Evolutionary conservation across 1,284 basidiomycete genomes (phyloP).

Genomic region (Coriolopsis trogii): DNA sequence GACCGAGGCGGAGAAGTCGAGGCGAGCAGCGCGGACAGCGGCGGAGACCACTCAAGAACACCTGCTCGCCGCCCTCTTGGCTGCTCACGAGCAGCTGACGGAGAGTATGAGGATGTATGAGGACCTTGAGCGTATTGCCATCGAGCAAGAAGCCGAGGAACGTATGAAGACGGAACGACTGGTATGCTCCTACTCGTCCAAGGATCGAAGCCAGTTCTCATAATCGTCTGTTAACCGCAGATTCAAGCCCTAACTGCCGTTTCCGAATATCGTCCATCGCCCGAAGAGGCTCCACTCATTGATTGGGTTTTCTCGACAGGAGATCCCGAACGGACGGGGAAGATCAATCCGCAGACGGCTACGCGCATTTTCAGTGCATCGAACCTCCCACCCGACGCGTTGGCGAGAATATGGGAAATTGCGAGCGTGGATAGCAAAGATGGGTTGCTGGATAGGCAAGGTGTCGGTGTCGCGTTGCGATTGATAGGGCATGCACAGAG

Average conservation of each 20-base stretch:
- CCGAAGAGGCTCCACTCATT: constrained; percentile 65
- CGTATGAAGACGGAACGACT: constrained; percentile 28
- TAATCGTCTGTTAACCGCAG: constrained; percentile 3
- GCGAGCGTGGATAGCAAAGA: constrained; percentile 93
- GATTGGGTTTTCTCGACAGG: constrained; percentile 66
- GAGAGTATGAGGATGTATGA: constrained; percentile 55
- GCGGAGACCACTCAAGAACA: constrained; percentile 55
- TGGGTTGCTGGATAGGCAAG: constrained; percentile 77
- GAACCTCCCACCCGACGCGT: constrained; percentile 69
- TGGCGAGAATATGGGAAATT: constrained; percentile 92
- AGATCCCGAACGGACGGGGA: constrained; percentile 73
- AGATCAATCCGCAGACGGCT: constrained; percentile 81
- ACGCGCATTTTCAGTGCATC: constrained; percentile 79
- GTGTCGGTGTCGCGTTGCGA: constrained; percentile 82
- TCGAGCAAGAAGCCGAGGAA: constrained; percentile 55
- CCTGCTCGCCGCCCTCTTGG: constrained; percentile 63
- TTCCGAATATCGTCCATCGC: constrained; percentile 57
- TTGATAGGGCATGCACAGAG: constrained; percentile 93
- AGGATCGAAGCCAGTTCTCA: not conserved
- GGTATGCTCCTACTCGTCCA: constrained; percentile 13
- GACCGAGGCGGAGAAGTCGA: constrained; percentile 66
- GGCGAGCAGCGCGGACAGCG: constrained; percentile 18
- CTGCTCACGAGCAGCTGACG: constrained; percentile 57
- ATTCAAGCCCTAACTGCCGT: constrained; percentile 30
- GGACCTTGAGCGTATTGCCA: constrained; percentile 63